Percentiles rank a stretch among this genome's conserved stretches.
Evolutionary conservation across 2,329 filamentous ascomycete species (phyloP).

Genomic region (Xylariaceae sp.): DNA sequence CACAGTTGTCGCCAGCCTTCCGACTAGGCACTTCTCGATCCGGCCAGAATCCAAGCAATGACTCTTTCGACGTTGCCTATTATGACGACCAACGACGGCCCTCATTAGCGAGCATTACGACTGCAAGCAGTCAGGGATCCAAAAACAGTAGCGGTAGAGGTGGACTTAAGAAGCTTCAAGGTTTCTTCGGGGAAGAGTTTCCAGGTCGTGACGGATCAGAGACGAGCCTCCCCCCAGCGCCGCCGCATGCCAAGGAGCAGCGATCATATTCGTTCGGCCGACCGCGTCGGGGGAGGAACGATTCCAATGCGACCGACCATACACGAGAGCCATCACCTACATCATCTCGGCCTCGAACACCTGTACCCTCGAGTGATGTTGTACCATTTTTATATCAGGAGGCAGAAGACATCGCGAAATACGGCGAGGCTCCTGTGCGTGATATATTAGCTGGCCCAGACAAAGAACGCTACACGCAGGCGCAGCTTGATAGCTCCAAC

Average conservation of each 20-base stretch:
- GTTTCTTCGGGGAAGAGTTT: slow-evolving; percentile 92
- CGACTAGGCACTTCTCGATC: slow-evolving; percentile 54
- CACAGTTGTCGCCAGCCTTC: slow-evolving; percentile 75
- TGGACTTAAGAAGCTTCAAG: slow-evolving; percentile 83
- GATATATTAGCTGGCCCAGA: slow-evolving; percentile 73
- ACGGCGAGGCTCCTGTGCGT: slow-evolving; percentile 79
- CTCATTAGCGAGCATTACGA: slow-evolving; percentile 87
- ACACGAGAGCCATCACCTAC: slow-evolving; percentile 75
- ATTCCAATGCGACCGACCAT: slow-evolving; percentile 77
- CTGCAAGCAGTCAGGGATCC: slow-evolving; percentile 83
- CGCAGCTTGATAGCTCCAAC: slow-evolving; percentile 54
- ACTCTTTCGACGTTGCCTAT: slow-evolving; percentile 66
- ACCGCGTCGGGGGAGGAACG: slow-evolving; percentile 76
- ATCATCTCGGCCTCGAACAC: slow-evolving; percentile 81
- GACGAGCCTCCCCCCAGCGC: slow-evolving; percentile 61
- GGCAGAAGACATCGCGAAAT: slow-evolving; percentile 76
- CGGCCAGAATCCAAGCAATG: slow-evolving; percentile 52
- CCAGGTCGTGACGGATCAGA: slow-evolving; percentile 77
- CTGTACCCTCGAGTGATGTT: slow-evolving; percentile 87
- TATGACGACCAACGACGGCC: slow-evolving; percentile 79
- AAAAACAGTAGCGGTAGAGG: slow-evolving; percentile 73
- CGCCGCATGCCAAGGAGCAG: slow-evolving; percentile 61
- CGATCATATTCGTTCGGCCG: slow-evolving; percentile 68
- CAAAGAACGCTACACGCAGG: slow-evolving; percentile 67
- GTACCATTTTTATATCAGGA: slow-evolving; percentile 98